Evolutionary conservation across 306 rosid genomes (phyloP).

Genomic region (Clitoria ternatea): DNA sequence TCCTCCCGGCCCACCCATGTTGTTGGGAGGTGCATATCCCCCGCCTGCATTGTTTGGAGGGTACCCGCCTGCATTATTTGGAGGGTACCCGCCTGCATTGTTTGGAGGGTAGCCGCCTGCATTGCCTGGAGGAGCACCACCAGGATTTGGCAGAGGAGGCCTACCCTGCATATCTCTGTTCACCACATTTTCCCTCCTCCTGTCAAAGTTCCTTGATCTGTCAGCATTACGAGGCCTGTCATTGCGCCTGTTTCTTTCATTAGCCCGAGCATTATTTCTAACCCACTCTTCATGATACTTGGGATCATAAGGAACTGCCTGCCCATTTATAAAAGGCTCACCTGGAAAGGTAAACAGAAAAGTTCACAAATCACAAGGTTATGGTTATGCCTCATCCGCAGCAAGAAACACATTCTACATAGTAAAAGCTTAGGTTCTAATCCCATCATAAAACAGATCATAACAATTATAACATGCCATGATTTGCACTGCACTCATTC

Average conservation of each 20-base stretch:
- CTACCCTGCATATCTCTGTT: conserved; percentile 57
- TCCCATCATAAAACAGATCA: background rate
- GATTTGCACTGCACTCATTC: too few species aligned
- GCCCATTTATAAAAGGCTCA: conserved; percentile 89
- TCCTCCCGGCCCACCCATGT: background rate
- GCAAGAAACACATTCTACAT: background rate
- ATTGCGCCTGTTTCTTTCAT: conserved; percentile 90
- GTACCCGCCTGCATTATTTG: conserved; percentile 3
- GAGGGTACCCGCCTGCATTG: conserved; percentile 17
- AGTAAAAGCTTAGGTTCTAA: background rate
- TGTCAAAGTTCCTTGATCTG: conserved; percentile 80
- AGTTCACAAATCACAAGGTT: background rate
- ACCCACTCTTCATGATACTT: conserved; percentile 94
- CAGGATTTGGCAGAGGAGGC: conserved; percentile 43
- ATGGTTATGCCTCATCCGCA: background rate
- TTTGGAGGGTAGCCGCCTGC: conserved; percentile 20
- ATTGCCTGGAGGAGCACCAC: conserved; percentile 34
- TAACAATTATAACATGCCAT: background rate
- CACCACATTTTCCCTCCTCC: conserved; percentile 77
- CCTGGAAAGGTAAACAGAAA: conserved; percentile 46
- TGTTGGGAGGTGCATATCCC: background rate
- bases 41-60: background rate
- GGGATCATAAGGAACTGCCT: conserved; percentile 91
- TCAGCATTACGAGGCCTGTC: conserved; percentile 84
- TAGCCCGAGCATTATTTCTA: conserved; percentile 85